Evolutionary conservation across 208 protist species (phyloP), one percentile per base, ranked within the genome.

Genomic region (Wallacemonas sp.): DNA sequence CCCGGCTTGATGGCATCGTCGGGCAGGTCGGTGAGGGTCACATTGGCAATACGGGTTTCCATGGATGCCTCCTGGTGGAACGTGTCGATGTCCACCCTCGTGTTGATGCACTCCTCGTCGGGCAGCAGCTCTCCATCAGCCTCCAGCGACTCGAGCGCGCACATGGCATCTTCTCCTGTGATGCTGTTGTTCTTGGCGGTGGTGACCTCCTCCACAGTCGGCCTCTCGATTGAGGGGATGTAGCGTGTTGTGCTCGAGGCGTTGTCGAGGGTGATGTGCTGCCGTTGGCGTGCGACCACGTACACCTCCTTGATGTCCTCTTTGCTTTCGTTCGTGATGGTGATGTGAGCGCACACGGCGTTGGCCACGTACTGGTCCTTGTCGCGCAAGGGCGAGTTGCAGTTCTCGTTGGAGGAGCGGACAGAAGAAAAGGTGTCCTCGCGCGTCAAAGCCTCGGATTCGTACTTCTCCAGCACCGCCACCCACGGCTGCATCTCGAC

Each of bases 141-240:
- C 52, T 58, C 52, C 8, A 58, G 16, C 11, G 52, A 34, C 19
- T 58, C 52, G 32, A 58, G 14, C 11, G n/a, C 23, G 29, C 41
- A 24, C 52, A 58, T 11, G 2, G 30, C 52, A 24, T 58, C 29
- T 21, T 34, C 52, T 2, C 52, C 32, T 2, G 19, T 19, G 32
- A 58, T 43, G 52, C 52, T 58, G 52, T 58, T 23, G 52, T 58
- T 58, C 52, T 58, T 58, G 16, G 52, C 32, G 26, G 52, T 30
- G 30, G 52, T 30, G 5, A 58, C 32, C 32, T 58, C 47, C 26
- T 27, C 19, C 5, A 17, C 24, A 4, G 47, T 55, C 4, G 47
- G 47, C 26, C 17, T 55, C 21, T 4, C 23, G 21, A 55, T 9
- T 2, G 47, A 55, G 47, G 47, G 21, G 17, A 55, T 23, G 47